A percentile compares a stretch with the other conserved stretches of the same genome.
These are phyloP conservation scores for Lasiosphaeriaceae sp. DNA, from an alignment of 495 filamentous ascomycete species.

Conservation along the genomic window DNA sequence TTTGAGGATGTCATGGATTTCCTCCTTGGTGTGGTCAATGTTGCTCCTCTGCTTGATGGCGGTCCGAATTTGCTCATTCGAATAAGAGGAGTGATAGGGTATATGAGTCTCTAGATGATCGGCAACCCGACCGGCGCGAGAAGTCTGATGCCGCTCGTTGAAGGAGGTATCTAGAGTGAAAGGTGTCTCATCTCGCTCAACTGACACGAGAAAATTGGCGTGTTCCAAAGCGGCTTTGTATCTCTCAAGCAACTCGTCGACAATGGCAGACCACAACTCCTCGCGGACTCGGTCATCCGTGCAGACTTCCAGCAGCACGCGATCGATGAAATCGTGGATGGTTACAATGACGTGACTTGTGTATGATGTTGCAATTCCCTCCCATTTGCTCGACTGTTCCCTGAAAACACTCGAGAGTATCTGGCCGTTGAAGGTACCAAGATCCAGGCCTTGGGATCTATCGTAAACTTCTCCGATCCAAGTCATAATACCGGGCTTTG, in stretches of 20 bases:
- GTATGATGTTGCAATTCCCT: slow-evolving; percentile 40
- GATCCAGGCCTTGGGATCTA: slow-evolving; percentile 24
- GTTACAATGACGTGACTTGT: slow-evolving; percentile 41
- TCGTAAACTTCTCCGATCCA: slow-evolving; percentile 22
- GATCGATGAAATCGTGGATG: slow-evolving; percentile 49
- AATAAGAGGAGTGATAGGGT: neutral
- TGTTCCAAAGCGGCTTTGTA: slow-evolving; percentile 43
- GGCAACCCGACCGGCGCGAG: neutral
- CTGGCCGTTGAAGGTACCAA: slow-evolving; percentile 21
- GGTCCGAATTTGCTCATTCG: slow-evolving; percentile 8
- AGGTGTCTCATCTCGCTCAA: slow-evolving; percentile 45
- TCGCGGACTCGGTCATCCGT: slow-evolving; percentile 32
- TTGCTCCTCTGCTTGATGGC: slow-evolving; percentile 42
- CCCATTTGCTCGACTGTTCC: slow-evolving; percentile 55
- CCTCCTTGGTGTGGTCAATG: slow-evolving; percentile 38
- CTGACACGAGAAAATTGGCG: slow-evolving; percentile 41
- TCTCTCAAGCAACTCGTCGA: slow-evolving; percentile 37
- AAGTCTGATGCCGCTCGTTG: neutral
- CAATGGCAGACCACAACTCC: slow-evolving; percentile 32
- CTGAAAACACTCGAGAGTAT: slow-evolving; percentile 47
- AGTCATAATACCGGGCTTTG: slow-evolving; percentile 3
- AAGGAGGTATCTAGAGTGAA: slow-evolving; percentile 52
- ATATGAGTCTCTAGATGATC: neutral
- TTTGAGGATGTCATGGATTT: slow-evolving; percentile 55
- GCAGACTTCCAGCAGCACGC: slow-evolving; percentile 25